Evolutionary conservation across 192 early-diverging fungal species (phyloP).

Genomic region (Phycomyces nitens): DNA sequence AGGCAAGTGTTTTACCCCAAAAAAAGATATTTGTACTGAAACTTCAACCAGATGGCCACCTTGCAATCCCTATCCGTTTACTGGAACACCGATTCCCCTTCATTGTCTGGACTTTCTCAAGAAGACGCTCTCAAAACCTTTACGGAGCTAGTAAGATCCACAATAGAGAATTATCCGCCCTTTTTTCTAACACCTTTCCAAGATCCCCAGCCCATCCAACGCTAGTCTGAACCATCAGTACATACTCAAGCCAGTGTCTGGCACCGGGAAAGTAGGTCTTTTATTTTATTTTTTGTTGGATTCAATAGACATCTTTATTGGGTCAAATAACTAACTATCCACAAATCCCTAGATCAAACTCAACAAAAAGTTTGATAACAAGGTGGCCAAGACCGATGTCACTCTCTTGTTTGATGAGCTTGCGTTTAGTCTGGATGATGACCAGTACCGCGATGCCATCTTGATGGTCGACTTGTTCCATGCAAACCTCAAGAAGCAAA

Average conservation of each 20-base stretch:
- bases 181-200: too few relatives aligned
- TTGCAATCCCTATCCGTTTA: conserved; percentile 64
- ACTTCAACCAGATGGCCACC: conserved; percentile 48
- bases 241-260: conserved; percentile 78
- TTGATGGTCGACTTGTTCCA: conserved; percentile 51
- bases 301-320: too few relatives aligned
- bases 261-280: conserved; percentile 56
- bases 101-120: conserved; percentile 5
- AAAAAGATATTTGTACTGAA: neutral
- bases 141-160: conserved; percentile 18
- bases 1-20: conserved; percentile 30
- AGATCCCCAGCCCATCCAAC: conserved; percentile 48
- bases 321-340: too few relatives aligned
- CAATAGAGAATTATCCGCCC: neutral
- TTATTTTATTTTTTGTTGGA: neutral
- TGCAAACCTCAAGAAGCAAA: conserved; percentile 27
- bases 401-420: conserved; percentile 72
- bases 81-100: conserved; percentile 62
- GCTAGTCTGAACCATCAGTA: conserved; percentile 54
- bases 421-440: conserved; percentile 71
- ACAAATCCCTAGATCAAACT: conserved; percentile 15
- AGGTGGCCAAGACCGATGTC: conserved; percentile 44
- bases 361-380: conserved; percentile 18
- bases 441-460: conserved; percentile 69
- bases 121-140: conserved; percentile 15